Percentiles rank a stretch among this genome's conserved stretches.
Conservation (phyloP, 2,329 filamentous ascomycete genomes). For the Aureobasidium leucospermi region DNA sequence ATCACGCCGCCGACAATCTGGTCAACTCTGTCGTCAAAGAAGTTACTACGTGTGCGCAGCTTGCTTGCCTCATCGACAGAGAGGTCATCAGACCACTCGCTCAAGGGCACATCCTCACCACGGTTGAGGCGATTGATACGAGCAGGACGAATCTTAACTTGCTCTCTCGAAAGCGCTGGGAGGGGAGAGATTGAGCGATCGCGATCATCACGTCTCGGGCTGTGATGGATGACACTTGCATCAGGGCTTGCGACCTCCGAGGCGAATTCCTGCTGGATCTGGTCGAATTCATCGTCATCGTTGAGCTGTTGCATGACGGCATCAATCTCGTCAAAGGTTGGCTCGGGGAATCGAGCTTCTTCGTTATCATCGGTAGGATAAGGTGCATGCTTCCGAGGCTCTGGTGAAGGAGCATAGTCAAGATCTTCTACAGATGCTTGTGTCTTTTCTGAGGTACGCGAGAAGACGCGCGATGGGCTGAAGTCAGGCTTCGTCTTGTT, state of each 20-base stretch:
- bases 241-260: slow-evolving; percentile 34
- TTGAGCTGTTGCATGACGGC: slow-evolving; percentile 84
- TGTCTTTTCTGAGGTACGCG: slow-evolving; percentile 9
- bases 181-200: slow-evolving; percentile 15
- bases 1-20: slow-evolving; percentile 73
- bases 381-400: slow-evolving; percentile 25
- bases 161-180: not conserved
- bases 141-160: slow-evolving; percentile 11
- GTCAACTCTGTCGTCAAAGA: slow-evolving; percentile 88
- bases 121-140: slow-evolving; percentile 56
- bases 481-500: slow-evolving; percentile 16
- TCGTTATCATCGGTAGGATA: slow-evolving; percentile 30
- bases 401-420: slow-evolving; percentile 15
- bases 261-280: slow-evolving; percentile 6
- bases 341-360: slow-evolving; percentile 28
- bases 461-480: slow-evolving; percentile 16
- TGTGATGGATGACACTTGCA: slow-evolving; percentile 9
- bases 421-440: not conserved
- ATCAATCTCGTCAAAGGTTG: slow-evolving; percentile 77
- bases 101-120: slow-evolving; percentile 59
- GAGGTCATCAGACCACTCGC: slow-evolving; percentile 80
- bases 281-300: slow-evolving; percentile 45
- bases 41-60: slow-evolving; percentile 69
- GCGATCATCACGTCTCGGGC: not conserved
- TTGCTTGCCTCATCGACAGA: slow-evolving; percentile 53